These are phyloP conservation scores for Pseudotsuga menziesii DNA, from an alignment of 75 land plant genomes.

Conservation along the genomic window DNA sequence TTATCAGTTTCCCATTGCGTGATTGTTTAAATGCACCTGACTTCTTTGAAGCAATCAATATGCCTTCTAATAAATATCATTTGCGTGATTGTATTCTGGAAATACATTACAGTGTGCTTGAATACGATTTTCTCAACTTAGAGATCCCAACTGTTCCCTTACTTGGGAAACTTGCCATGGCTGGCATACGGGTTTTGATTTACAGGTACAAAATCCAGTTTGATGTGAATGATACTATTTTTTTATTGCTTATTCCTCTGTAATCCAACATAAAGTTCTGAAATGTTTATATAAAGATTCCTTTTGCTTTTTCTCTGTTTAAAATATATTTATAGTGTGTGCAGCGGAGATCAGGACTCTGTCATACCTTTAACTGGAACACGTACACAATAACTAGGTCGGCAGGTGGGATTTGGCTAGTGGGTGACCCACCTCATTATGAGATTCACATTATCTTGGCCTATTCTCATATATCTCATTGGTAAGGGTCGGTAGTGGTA, in stretches of 20 bases:
- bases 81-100: neutral
- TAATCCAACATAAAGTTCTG: neutral
- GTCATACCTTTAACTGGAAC: conserved; percentile 45
- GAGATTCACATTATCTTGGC: no score
- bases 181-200: conserved; percentile 9
- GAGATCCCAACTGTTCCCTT: conserved; percentile 12
- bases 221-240: no score
- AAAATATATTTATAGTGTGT: neutral
- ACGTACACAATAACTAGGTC: conserved; percentile 2
- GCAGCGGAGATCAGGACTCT: conserved; percentile 43
- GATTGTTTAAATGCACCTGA: no score
- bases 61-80: neutral
- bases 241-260: neutral
- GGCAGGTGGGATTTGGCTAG: no score
- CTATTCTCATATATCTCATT: no score
- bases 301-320: no score
- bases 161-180: neutral
- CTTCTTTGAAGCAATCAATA: no score
- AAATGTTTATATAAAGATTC: neutral
- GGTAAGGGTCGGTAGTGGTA: no score
- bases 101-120: neutral
- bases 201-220: conserved; percentile 4
- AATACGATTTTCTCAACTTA: neutral
- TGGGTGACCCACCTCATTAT: no score
- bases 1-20: no score